A percentile compares a stretch with the other conserved stretches of the same genome.
These are phyloP conservation scores for Cercospora berteroae DNA, from an alignment of 2,329 filamentous ascomycete species.

Conservation along the genomic window DNA sequence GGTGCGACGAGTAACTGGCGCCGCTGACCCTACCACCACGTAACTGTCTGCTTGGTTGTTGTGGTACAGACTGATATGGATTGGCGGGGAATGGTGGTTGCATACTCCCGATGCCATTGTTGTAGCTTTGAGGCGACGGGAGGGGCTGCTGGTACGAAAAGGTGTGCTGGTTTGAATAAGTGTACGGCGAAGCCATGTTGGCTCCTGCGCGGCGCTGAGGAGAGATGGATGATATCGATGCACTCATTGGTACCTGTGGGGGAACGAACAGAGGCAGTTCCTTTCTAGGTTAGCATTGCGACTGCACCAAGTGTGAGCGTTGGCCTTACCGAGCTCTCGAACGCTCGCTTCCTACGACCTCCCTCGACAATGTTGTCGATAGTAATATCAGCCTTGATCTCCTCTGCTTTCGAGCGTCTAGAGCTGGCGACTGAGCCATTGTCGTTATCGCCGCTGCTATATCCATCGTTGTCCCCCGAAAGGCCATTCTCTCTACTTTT, in stretches of 20 bases:
- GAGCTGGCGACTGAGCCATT: constrained; percentile 69
- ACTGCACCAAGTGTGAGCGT: neutral
- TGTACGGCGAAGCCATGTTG: constrained; percentile 70
- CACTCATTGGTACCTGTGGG: constrained; percentile 85
- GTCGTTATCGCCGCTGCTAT: constrained; percentile 84
- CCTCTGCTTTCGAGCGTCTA: constrained; percentile 73
- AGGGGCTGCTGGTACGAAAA: constrained; percentile 75
- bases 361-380: constrained; percentile 98
- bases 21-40: constrained; percentile 56
- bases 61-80: constrained; percentile 26
- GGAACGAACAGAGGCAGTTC: constrained; percentile 94
- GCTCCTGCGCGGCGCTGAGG: constrained; percentile 78
- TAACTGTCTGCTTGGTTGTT: constrained; percentile 49
- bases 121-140: constrained; percentile 79
- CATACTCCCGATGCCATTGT: constrained; percentile 21
- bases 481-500: constrained; percentile 53
- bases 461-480: constrained; percentile 64
- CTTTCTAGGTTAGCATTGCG: constrained; percentile 49
- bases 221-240: constrained; percentile 97
- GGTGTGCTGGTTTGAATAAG: constrained; percentile 72
- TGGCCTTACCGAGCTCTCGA: constrained; percentile 88
- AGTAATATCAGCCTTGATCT: constrained; percentile 95
- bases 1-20: constrained; percentile 41
- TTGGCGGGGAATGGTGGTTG: constrained; percentile 28
- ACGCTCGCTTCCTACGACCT: constrained; percentile 86